Evolutionary conservation across 75 land plant genomes (phyloP), one percentile per base, ranked within the genome.

Genomic region (Gnetum montanum): DNA sequence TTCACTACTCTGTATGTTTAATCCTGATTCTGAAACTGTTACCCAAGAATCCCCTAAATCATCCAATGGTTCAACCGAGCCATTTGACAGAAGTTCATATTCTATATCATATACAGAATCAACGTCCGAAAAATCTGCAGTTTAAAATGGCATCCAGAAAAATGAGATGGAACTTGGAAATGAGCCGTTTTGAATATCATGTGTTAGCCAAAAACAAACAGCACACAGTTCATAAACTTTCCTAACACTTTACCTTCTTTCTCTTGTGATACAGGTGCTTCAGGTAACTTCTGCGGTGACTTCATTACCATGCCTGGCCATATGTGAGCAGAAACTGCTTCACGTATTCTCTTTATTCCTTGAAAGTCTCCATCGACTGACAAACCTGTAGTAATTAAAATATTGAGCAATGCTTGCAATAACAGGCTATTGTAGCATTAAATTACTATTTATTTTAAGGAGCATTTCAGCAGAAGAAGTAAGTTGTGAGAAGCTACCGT

Each of bases 221-320:
- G 25, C 6, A 40, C 16, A 8, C 36, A 30, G 48, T 26, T 18
- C 16, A 20, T 31, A n/a, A n/a, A n/a, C n/a, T n/a, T n/a, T 40
- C n/a, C n/a, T n/a, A n/a, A n/a, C n/a, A n/a, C n/a, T n/a, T n/a
- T n/a, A n/a, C n/a, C 41, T 82, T 81, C 78, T 52, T 54, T 63
- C 41, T 78, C 70, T 54, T 54, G 56, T 16, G 70, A 54, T 49
- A 70, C 78, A 28, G 13, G 18, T 12, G 11, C 28, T 13, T 52
- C 56, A 30, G 59, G 30, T 25, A 62, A 69, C 61, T 71, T 73
- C 31, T 69, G 62, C n/a, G 78, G 81, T 51, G 96, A 71, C 54
- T 93, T 93, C 66, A 93, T 67, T 15, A 73, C 47, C 90, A 93
- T 75, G 49, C 96, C 98, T 67, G 90, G 98, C 98, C 98, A 93